A percentile compares a stretch with the other conserved stretches of the same genome.
Conservation (phyloP, 352 stramenopile genomes). For the Phytophthora melonis region DNA sequence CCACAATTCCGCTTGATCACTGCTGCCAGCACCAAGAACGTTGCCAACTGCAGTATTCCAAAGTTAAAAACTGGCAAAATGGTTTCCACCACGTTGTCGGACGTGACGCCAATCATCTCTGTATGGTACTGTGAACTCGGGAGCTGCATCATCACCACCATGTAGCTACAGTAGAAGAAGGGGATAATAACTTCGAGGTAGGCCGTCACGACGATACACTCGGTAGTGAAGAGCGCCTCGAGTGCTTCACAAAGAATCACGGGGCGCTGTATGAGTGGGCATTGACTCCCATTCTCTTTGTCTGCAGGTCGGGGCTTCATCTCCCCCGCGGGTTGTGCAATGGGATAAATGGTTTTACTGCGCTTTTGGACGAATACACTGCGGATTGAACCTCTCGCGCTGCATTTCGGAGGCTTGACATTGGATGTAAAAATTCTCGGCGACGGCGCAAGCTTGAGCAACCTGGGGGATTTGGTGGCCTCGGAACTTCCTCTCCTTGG, state of each 20-base stretch:
- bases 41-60: slow-evolving; percentile 28
- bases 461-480: neutral
- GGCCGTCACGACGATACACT: slow-evolving; percentile 45
- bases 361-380: slow-evolving; percentile 14
- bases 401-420: neutral
- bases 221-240: slow-evolving; percentile 34
- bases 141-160: slow-evolving; percentile 13
- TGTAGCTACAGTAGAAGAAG: slow-evolving; percentile 38
- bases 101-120: slow-evolving; percentile 28
- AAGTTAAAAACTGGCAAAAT: slow-evolving; percentile 34
- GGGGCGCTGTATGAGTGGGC: neutral
- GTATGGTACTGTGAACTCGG: slow-evolving; percentile 35
- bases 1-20: slow-evolving; percentile 35
- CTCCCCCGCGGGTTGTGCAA: neutral
- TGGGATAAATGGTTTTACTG: slow-evolving; percentile 10
- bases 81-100: neutral
- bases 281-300: neutral
- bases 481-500: neutral
- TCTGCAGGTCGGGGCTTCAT: neutral
- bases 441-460: slow-evolving; percentile 9
- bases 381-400: neutral
- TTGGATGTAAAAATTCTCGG: neutral
- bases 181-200: slow-evolving; percentile 52
- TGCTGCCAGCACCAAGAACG: slow-evolving; percentile 28
- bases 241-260: slow-evolving; percentile 20